Evolutionary conservation across 78 protist genomes (phyloP), one percentile per base, ranked within the genome.

Genomic region (Parvularia atlantis): DNA sequence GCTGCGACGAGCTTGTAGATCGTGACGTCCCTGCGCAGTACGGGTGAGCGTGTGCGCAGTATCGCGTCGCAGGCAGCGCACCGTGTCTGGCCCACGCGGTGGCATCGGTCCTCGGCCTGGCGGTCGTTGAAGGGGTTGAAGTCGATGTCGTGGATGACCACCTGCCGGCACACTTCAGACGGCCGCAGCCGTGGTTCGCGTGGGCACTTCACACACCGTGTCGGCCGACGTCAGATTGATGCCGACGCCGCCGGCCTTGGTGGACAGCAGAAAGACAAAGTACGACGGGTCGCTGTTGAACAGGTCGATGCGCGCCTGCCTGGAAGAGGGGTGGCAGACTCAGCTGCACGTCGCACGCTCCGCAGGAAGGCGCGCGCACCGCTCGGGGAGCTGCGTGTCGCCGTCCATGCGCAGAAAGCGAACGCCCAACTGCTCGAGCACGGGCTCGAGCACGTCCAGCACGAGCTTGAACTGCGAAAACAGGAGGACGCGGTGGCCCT

Each of bases 81-180:
- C n/a, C n/a, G n/a, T n/a, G n/a, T n/a, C n/a, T n/a, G n/a, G n/a
- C n/a, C n/a, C n/a, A n/a, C n/a, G n/a, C n/a, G n/a, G n/a, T n/a
- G n/a, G n/a, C n/a, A n/a, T n/a, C n/a, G n/a, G n/a, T n/a, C n/a
- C n/a, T n/a, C n/a, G n/a, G n/a, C 98, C 70, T 96, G 99, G 30
- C 94, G 16, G 68, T 96, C 99, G 69, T 92, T 87, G 48, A 91
- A 96, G 22, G 99, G 98, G 73, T 96, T 94, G 98, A 98, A 96
- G 69, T 96, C 99, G n/a, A 76, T 43, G 71, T 96, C 99, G 67
- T 84, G 93, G 67, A 96, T 90, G 77, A 96, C 77, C 58, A 93
- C 97, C 5, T n/a, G n/a, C n/a, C n/a, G n/a, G n/a, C n/a, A n/a
- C n/a, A n/a, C n/a, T n/a, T n/a, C n/a, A n/a, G n/a, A n/a, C n/a